Conservation (phyloP, 192 early-diverging fungal species). For the Coemansia erecta region DNA sequence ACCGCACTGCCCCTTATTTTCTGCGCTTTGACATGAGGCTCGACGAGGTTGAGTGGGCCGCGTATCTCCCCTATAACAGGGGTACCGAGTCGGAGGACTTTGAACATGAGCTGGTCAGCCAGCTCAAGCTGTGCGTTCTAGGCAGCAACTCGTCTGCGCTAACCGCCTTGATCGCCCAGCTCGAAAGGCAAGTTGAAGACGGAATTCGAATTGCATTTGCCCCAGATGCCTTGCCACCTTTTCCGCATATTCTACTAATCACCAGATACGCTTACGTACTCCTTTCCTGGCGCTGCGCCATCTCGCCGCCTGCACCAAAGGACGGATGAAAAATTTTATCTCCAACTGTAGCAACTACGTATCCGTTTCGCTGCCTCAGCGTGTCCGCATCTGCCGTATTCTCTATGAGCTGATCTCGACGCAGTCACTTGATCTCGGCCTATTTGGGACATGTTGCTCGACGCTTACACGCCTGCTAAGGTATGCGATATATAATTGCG, state of each 20-base stretch:
- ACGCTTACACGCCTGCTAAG: slow-evolving; percentile 64
- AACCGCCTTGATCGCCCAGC: slow-evolving; percentile 25
- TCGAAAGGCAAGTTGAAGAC: slow-evolving; percentile 29
- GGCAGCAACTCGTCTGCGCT: slow-evolving; percentile 27
- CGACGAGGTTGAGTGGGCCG: slow-evolving; percentile 47
- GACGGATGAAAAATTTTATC: background rate
- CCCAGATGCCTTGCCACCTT: slow-evolving; percentile 4
- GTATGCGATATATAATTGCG: slow-evolving; percentile 43
- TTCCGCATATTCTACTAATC: slow-evolving; percentile 1
- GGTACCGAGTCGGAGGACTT: slow-evolving; percentile 43
- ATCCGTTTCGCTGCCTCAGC: slow-evolving; percentile 19
- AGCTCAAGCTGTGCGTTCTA: slow-evolving; percentile 35
- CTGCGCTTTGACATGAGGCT: slow-evolving; percentile 29
- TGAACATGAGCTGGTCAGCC: slow-evolving; percentile 29
- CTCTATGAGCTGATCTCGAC: slow-evolving; percentile 65
- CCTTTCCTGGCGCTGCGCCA: background rate
- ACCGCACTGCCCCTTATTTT: background rate
- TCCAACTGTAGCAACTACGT: slow-evolving; percentile 39
- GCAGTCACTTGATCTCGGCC: slow-evolving; percentile 65
- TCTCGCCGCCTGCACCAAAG: background rate
- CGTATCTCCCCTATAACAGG: slow-evolving; percentile 38
- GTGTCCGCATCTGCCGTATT: slow-evolving; percentile 40
- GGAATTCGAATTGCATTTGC: slow-evolving; percentile 6
- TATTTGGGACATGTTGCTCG: slow-evolving; percentile 63
- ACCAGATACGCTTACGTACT: too few species aligned